These are phyloP conservation scores for Neopestalotiopsis clavispora DNA, from an alignment of 2,329 filamentous ascomycete species.

Conservation along the genomic window DNA sequence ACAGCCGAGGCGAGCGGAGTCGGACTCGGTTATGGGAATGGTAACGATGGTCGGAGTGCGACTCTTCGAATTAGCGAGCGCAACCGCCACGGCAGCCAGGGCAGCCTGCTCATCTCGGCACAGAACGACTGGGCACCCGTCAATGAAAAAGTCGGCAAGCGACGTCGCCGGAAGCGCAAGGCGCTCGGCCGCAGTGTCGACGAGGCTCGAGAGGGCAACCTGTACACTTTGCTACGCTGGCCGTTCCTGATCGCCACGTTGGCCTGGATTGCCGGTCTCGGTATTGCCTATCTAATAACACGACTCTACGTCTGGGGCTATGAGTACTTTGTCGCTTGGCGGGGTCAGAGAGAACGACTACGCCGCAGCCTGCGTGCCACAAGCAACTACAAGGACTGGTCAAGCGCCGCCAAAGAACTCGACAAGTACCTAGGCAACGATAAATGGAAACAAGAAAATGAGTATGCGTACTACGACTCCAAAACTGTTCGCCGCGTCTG, in stretches of 20 bases:
- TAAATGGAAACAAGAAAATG: conserved; percentile 78
- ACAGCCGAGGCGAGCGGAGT: background rate
- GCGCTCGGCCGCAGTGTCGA: conserved; percentile 71
- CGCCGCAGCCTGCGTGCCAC: conserved; percentile 74
- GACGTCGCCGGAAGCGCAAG: conserved; percentile 40
- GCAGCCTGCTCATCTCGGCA: conserved; percentile 74
- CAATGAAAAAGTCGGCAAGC: conserved; percentile 16
- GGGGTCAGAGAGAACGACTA: conserved; percentile 75
- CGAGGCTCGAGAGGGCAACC: conserved; percentile 91
- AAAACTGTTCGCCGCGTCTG: conserved; percentile 80
- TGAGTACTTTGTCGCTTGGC: conserved; percentile 90
- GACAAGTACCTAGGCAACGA: conserved; percentile 83
- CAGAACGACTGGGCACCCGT: conserved; percentile 92
- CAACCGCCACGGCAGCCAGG: conserved; percentile 38
- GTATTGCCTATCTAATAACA: conserved; percentile 77
- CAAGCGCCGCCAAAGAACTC: conserved; percentile 76
- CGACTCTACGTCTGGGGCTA: conserved; percentile 90
- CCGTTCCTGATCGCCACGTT: conserved; percentile 82
- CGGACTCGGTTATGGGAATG: conserved; percentile 38
- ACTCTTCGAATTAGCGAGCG: conserved; percentile 27
- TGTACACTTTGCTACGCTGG: conserved; percentile 91
- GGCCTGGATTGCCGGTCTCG: conserved; percentile 79
- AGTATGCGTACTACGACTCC: conserved; percentile 85
- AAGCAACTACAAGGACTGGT: conserved; percentile 82
- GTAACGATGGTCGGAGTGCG: conserved; percentile 31